A percentile compares a stretch with the other conserved stretches of the same genome.
Conservation (phyloP, 2,329 filamentous ascomycete species). For the Coniosporium tulheliwenetii region DNA sequence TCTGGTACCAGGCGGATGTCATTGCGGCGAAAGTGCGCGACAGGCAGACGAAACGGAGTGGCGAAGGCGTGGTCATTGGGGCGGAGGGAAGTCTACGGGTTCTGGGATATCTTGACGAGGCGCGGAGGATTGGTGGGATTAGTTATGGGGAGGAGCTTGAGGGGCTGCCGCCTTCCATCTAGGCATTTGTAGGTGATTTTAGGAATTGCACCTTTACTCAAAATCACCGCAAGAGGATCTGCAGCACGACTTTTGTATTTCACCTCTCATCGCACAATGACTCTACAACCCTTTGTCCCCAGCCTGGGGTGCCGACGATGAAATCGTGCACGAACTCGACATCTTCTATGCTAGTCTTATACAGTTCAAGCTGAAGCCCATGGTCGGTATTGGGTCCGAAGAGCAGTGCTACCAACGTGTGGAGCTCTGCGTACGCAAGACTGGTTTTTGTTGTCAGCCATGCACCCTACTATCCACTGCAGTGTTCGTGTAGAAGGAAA, state of each 20-base stretch:
- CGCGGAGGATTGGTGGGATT: constrained; percentile 7
- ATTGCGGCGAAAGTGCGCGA: constrained; percentile 8
- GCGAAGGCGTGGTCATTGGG: constrained; percentile 6
- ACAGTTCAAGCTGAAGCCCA: constrained; percentile 1
- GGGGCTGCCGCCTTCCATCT: not conserved
- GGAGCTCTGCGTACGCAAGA: not conserved
- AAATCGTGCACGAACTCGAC: constrained; percentile 5
- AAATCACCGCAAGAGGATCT: too few species aligned
- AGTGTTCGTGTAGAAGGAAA: not conserved
- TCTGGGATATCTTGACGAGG: constrained; percentile 10
- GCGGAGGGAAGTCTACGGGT: constrained; percentile 8
- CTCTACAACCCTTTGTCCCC: not conserved
- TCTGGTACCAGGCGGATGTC: constrained; percentile 16
- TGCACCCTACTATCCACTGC: not conserved
- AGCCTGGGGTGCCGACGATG: constrained; percentile 1
- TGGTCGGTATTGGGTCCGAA: not conserved
- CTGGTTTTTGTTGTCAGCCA: not conserved
- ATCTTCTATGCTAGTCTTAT: constrained; percentile 2
- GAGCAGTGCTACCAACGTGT: not conserved
- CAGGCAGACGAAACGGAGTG: not conserved
- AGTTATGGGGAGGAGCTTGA: constrained; percentile 3
- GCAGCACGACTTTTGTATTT: too few species aligned
- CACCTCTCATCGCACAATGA: not conserved
- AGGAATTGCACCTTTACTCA: too few species aligned
- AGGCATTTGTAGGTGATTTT: too few species aligned